Base-by-base conservation (phyloP, 768 basidiomycete species). In the Naganishia antarctica region DNA sequence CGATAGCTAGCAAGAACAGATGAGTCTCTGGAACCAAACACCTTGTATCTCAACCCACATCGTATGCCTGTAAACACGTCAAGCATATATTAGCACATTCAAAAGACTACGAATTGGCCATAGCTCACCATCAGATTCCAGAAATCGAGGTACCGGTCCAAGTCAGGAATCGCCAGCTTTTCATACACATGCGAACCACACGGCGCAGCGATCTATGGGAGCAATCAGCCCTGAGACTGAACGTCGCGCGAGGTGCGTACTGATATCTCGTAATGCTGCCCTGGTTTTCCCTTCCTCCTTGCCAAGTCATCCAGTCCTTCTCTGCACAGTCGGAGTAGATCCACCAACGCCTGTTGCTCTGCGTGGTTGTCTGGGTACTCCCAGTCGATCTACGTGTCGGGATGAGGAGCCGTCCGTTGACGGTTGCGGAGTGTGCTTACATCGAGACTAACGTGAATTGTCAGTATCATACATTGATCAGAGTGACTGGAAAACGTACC, bases 121-220 rank as follows among this genome's bases (percentile, higher is more conserved):
- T 21, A 66, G n/a, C 73, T 69, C 64, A 84, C 86, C 96, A 99
- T 99, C 76, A 99, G 79, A 74, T 99, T 98, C 93, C 92, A 98
- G 76, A 97, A 92, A 72, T 91, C 89, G 25, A 99, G 85, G 64
- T 83, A 86, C 65, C 81, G 81, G 74, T 92, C 87, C 93, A 99
- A 98, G 66, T 89, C 89, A 25, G 77, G 79, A 48, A 91, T 81
- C 65, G 85, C 82, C 7, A 98, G 81, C 69, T 87, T 89, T 75
- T 85, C 80, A 78, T 91, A 92, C 70, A 96, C 86, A 68, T 87
- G 83, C 2, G 87, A 84, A 31, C 96, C 96, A 76, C 91, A 94
- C 1, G 96, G 93, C 0, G 94, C 90, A 41, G 91, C 90, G 60
- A 94, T 87, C 89, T 91, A 61, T 32, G 48, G 59, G 13, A 18